A percentile compares a stretch with the other conserved stretches of the same genome.
These are phyloP conservation scores for Aspergillus floridensis DNA, from an alignment of 2,329 filamentous ascomycete genomes.

Conservation along the genomic window DNA sequence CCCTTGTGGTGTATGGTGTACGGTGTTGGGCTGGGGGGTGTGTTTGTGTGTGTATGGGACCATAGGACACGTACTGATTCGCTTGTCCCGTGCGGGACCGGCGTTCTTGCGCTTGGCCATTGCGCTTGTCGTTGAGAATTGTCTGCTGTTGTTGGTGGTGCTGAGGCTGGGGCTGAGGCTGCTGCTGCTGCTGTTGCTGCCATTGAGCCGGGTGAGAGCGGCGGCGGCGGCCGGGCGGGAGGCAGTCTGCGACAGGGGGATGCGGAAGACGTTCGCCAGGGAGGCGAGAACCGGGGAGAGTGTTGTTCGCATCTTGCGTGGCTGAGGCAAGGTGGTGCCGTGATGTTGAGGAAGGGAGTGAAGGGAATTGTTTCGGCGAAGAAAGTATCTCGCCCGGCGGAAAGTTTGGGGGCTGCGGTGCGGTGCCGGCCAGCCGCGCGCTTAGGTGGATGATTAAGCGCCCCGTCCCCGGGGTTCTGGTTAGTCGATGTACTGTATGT, in stretches of 20 bases:
- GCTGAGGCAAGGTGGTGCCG: constrained; percentile 11
- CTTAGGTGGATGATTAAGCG: constrained; percentile 1
- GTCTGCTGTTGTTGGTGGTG: constrained; percentile 10
- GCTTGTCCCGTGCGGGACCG: constrained; percentile 33
- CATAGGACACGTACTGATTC: constrained; percentile 40
- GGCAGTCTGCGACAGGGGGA: constrained; percentile 37
- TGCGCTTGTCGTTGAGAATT: constrained; percentile 18
- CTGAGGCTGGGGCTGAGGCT: background rate
- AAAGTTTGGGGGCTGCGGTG: constrained; percentile 7
- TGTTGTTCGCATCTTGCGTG: constrained; percentile 30
- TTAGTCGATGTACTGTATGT: too few relatives aligned
- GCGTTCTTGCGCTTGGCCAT: constrained; percentile 37
- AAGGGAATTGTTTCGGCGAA: background rate
- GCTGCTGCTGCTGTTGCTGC: background rate
- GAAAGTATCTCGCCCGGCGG: constrained; percentile 2
- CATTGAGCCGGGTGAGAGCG: constrained; percentile 1
- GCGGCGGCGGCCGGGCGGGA: constrained; percentile 25
- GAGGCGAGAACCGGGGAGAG: constrained; percentile 44
- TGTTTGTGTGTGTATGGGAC: too few relatives aligned
- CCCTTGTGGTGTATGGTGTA: too few relatives aligned
- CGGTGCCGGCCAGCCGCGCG: constrained; percentile 14
- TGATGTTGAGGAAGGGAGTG: constrained; percentile 4
- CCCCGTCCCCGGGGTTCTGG: background rate
- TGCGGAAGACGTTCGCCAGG: constrained; percentile 46
- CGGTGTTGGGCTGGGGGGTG: too few relatives aligned